Conservation (phyloP, 108 stramenopile genomes). For the Cyclostephanos tholiformis region DNA sequence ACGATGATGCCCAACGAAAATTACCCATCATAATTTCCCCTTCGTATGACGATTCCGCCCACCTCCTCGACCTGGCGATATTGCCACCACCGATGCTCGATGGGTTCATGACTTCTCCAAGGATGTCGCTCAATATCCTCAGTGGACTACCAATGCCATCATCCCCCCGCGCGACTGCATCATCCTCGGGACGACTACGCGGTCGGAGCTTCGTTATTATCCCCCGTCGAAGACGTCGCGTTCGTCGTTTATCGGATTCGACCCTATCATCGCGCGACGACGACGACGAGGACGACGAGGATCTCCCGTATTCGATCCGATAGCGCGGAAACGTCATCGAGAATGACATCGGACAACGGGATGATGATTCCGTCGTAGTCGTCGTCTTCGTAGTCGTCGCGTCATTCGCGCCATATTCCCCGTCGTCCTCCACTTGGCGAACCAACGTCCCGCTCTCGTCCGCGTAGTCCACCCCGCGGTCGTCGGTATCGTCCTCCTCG, state of each 20-base stretch:
- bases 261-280: neutral
- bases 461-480: neutral
- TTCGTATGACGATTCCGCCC: slow-evolving; percentile 11
- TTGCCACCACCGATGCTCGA: slow-evolving; percentile 7
- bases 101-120: too few relatives aligned
- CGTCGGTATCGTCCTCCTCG: neutral
- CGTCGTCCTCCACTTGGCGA: neutral
- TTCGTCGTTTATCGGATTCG: slow-evolving; percentile 24
- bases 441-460: neutral
- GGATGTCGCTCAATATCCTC: slow-evolving; percentile 13
- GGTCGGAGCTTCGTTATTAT: slow-evolving; percentile 26
- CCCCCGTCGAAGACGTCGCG: slow-evolving; percentile 18
- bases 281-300: neutral
- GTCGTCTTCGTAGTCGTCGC: neutral
- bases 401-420: neutral
- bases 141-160: slow-evolving; percentile 31
- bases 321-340: slow-evolving; percentile 58
- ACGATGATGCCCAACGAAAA: slow-evolving; percentile 19
- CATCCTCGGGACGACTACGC: neutral
- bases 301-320: slow-evolving; percentile 49
- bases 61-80: neutral
- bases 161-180: slow-evolving; percentile 12
- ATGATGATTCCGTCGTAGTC: neutral
- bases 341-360: slow-evolving; percentile 16
- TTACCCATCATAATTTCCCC: slow-evolving; percentile 1